phyloP scores from a whole-genome alignment of 1,139 yeast genomes.

The Pichia sp. region DNA sequence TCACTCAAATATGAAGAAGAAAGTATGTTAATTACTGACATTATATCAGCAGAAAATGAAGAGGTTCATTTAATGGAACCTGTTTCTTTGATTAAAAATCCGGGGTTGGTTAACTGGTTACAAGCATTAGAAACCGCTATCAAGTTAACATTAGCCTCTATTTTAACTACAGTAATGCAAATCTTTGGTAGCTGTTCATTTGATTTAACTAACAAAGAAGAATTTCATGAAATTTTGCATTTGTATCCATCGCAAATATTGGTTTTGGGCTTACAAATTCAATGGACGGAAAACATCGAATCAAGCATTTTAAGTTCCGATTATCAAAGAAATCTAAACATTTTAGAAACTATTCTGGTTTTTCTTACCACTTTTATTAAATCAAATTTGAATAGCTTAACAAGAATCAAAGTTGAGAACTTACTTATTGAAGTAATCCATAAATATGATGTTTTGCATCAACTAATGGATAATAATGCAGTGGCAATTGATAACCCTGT shows the following conservation, averaged over 20 bases:
- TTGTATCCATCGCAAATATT: slow-evolving; percentile 53
- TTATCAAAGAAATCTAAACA: background rate
- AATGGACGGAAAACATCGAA: slow-evolving; percentile 47
- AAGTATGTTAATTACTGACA: slow-evolving; percentile 33
- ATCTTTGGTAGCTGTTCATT: background rate
- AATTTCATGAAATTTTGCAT: slow-evolving; percentile 31
- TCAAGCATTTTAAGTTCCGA: slow-evolving; percentile 16
- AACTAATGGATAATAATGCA: slow-evolving; percentile 24
- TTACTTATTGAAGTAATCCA: slow-evolving; percentile 64
- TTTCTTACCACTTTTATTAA: background rate
- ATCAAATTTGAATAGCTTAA: slow-evolving; percentile 28
- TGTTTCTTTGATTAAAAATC: slow-evolving; percentile 39
- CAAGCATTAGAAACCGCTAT: slow-evolving; percentile 49
- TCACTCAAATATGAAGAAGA: slow-evolving; percentile 36
- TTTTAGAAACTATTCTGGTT: slow-evolving; percentile 5
- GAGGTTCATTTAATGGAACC: slow-evolving; percentile 38
- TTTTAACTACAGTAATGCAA: background rate
- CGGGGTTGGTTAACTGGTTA: slow-evolving; percentile 51
- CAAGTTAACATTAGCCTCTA: slow-evolving; percentile 39
- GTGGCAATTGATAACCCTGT: slow-evolving; percentile 24
- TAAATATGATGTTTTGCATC: slow-evolving; percentile 40
- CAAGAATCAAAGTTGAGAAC: slow-evolving; percentile 49
- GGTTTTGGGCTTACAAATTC: slow-evolving; percentile 51
- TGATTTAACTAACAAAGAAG: slow-evolving; percentile 8
- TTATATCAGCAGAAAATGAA: slow-evolving; percentile 65